Conservation (phyloP, 345 rosid species). For the Aquilaria malaccensis region DNA sequence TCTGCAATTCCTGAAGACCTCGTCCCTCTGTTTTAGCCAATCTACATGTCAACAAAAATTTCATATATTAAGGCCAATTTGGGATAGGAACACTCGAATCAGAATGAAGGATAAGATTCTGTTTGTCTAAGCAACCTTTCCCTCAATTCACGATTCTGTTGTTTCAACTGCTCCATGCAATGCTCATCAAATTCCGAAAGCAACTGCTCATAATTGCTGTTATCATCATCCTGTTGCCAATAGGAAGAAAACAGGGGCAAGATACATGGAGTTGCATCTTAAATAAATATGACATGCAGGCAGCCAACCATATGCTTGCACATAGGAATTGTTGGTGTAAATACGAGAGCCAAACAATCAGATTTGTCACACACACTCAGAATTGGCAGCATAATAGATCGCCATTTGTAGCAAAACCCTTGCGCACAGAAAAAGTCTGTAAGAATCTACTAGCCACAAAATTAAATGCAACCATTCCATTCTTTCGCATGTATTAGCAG, state of each 20-base stretch:
- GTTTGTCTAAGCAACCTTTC: slow-evolving; percentile 36
- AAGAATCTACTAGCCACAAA: no score
- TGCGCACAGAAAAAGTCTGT: no score
- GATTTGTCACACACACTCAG: not conserved
- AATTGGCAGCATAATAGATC: no score
- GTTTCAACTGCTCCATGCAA: slow-evolving; percentile 33
- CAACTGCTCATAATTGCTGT: slow-evolving; percentile 4
- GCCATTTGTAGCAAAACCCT: no score
- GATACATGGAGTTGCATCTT: not conserved
- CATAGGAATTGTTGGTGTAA: not conserved
- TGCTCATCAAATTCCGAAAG: slow-evolving; percentile 17
- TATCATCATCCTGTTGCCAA: slow-evolving; percentile 23
- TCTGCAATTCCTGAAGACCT: slow-evolving; percentile 20
- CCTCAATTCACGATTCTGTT: slow-evolving; percentile 52
- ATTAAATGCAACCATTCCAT: no score
- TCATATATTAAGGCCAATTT: not conserved
- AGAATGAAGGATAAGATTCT: not conserved
- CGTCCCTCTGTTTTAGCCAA: slow-evolving; percentile 27
- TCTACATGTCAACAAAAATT: slow-evolving; percentile 17
- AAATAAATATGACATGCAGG: not conserved
- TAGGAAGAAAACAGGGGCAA: slow-evolving; percentile 1
- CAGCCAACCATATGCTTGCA: not conserved
- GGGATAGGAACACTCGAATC: not conserved
- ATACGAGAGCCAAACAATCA: not conserved
- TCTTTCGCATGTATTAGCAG: no score